Evolutionary conservation across 106 monocot genomes (phyloP), one percentile per base, ranked within the genome.

Genomic region (Allium fistulosum): DNA sequence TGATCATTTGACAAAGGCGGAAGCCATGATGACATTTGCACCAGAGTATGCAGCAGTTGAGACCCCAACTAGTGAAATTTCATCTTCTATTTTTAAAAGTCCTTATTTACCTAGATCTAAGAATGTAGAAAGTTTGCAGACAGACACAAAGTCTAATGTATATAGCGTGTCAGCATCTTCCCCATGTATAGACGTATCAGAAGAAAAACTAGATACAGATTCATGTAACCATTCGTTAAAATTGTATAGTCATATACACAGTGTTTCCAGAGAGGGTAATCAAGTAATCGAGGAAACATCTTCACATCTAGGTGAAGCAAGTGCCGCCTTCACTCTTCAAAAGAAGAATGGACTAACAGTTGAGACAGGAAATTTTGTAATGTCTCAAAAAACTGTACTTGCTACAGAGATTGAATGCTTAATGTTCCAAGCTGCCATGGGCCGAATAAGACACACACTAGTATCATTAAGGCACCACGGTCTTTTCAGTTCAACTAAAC

Each of bases 41-140:
- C 84, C 92, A 6, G 96, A 92, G 64, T 97, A 89, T 84, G 86
- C 96, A 60, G 86, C 96, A 26, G 76, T 97, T 66, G 88, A 97
- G n/a, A 71, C 71, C 10, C 68, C 82, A 66, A 26, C 56, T 47
- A 75, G 48, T 65, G 92, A 89, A 72, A 57, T 75, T 17, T 62
- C 76, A 47, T 62, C 63, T 8, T 72, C 89, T 51, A 78, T 84
- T 72, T 89, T 97, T 60, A 83, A 74, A 80, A 87, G 60, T 56
- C 83, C 88, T 11, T 97, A 97, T 70, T 63, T 82, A 52, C 96
- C 96, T 18, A 77, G 78, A 67, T 89, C 84, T 58, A 97, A 81
- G 69, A 89, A 72, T 53, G 80, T 81, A 9, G 84, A 84, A 28
- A 92, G 74, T 65, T 78, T 86, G 17, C 66, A 56, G 61, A 66